These are phyloP conservation scores for Globomyces pollinis-pini DNA, from an alignment of 192 early-diverging fungal genomes.

Conservation along the genomic window DNA sequence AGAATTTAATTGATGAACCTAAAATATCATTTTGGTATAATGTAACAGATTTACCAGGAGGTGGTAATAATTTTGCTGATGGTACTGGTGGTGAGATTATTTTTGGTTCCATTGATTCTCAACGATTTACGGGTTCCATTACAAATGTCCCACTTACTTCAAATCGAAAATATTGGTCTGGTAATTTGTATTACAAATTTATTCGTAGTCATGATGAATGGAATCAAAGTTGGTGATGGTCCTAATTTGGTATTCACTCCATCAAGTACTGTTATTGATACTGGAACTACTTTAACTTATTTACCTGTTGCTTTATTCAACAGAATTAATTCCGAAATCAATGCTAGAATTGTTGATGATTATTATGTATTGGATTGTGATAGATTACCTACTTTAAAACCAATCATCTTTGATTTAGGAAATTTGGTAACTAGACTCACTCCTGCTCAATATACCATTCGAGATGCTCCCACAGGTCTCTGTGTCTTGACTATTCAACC, in stretches of 20 bases:
- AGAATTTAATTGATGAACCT: neutral
- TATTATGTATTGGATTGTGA: neutral
- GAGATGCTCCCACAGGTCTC: neutral
- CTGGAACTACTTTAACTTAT: neutral
- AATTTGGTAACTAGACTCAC: neutral
- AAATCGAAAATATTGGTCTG: neutral
- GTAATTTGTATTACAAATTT: neutral
- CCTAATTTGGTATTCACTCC: neutral
- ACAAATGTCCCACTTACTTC: neutral
- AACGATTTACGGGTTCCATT: neutral
- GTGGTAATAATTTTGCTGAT: neutral
- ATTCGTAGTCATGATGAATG: neutral
- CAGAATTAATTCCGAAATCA: neutral
- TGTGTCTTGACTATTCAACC: conserved; percentile 13
- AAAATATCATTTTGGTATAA: conserved; percentile 7
- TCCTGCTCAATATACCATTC: neutral
- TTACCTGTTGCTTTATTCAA: neutral
- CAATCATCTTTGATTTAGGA: neutral
- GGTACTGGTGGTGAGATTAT: conserved; percentile 5
- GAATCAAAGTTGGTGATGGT: neutral
- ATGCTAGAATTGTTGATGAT: neutral
- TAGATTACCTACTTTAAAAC: neutral
- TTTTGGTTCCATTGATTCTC: conserved; percentile 3
- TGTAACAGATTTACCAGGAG: neutral
- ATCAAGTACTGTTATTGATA: neutral